Percentiles rank a stretch among this genome's conserved stretches.
phyloP scores from a whole-genome alignment of 306 rosid species.

The Quercus ilex region DNA sequence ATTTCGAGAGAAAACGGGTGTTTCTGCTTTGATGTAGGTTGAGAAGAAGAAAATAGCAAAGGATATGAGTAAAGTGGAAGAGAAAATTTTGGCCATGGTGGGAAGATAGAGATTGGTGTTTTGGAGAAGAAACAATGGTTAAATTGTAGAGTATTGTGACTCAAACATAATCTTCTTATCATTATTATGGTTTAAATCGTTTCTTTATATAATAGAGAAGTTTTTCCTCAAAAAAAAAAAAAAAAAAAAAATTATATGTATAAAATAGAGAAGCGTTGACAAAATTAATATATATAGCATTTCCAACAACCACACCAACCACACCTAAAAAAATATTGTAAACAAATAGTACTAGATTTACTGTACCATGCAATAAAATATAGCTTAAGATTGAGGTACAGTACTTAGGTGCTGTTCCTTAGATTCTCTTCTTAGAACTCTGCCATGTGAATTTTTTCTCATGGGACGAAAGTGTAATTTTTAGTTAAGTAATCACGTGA shows the following conservation, averaged over 20 bases:
- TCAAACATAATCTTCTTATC: background rate
- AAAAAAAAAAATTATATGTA: background rate
- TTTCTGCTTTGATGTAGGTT: background rate
- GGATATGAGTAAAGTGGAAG: background rate
- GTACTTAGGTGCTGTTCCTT: too few species aligned
- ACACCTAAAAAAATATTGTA: background rate
- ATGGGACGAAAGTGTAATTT: too few species aligned
- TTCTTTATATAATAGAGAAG: background rate
- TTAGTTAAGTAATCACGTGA: too few species aligned
- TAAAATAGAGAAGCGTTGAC: background rate
- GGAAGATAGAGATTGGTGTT: background rate
- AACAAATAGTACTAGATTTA: too few species aligned
- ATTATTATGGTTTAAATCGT: too few species aligned
- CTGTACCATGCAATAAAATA: too few species aligned
- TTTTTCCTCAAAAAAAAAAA: too few species aligned
- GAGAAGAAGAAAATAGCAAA: conserved; percentile 1
- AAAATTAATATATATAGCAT: background rate
- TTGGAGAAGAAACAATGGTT: background rate
- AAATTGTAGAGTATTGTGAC: background rate
- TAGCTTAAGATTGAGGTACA: too few species aligned
- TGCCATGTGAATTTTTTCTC: too few species aligned
- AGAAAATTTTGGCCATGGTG: conserved; percentile 19
- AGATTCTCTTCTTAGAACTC: too few species aligned
- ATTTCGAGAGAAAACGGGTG: conserved; percentile 14
- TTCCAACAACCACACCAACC: background rate